Conservation (phyloP, 352 stramenopile genomes). For the Paralagenidium karlingii region DNA sequence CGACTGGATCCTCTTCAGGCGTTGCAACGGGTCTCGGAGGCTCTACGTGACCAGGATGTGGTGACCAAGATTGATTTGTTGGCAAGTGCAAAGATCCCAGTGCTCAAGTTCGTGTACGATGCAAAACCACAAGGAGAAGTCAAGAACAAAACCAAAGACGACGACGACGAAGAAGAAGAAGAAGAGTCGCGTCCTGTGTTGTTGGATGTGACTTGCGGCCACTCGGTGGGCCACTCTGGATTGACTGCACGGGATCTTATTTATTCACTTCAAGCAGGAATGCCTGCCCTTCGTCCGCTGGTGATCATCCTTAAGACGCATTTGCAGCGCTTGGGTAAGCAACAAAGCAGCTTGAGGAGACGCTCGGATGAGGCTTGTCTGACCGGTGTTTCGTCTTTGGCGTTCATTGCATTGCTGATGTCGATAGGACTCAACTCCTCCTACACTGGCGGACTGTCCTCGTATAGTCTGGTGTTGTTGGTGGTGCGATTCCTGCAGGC, state of each 20-base stretch:
- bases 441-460: slow-evolving; percentile 93
- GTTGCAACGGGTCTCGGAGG: slow-evolving; percentile 81
- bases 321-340: slow-evolving; percentile 37
- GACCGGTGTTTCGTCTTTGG: not conserved
- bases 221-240: slow-evolving; percentile 90
- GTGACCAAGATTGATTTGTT: slow-evolving; percentile 88
- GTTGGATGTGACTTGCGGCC: slow-evolving; percentile 92
- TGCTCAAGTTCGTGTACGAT: slow-evolving; percentile 87
- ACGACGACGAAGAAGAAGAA: slow-evolving; percentile 7
- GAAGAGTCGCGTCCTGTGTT: slow-evolving; percentile 14
- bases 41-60: slow-evolving; percentile 69
- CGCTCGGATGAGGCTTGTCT: not conserved
- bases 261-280: slow-evolving; percentile 79
- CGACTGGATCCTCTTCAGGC: slow-evolving; percentile 73
- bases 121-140: slow-evolving; percentile 4
- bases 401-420: slow-evolving; percentile 13
- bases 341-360: not conserved
- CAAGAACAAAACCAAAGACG: not conserved
- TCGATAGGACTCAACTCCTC: slow-evolving; percentile 82
- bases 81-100: slow-evolving; percentile 89
- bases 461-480: slow-evolving; percentile 92
- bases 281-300: slow-evolving; percentile 89
- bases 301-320: slow-evolving; percentile 91
- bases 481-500: slow-evolving; percentile 90
- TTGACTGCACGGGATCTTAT: slow-evolving; percentile 88